A percentile compares a stretch with the other conserved stretches of the same genome.
These are phyloP conservation scores for Corymbia maculata DNA, from an alignment of 345 rosid genomes.

Conservation along the genomic window DNA sequence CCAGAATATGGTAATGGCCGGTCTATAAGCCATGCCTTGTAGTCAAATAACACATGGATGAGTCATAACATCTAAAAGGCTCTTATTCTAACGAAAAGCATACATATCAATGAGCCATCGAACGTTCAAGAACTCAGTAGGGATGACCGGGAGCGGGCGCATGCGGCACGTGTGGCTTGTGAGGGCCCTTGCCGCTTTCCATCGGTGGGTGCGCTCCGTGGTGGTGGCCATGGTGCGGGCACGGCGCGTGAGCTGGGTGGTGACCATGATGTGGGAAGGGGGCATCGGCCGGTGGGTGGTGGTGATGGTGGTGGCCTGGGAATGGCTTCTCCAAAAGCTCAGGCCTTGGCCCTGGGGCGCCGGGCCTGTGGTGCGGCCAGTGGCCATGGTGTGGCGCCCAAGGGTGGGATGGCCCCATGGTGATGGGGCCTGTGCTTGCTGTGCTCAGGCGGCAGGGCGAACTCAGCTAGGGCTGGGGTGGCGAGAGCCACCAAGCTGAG, in stretches of 20 bases:
- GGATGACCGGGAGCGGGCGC: background rate
- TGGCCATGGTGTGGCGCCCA: background rate
- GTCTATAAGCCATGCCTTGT: background rate
- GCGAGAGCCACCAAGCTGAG: conserved; percentile 9
- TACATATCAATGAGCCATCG: background rate
- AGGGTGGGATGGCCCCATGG: background rate
- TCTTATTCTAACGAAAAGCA: background rate
- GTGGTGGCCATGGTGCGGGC: background rate
- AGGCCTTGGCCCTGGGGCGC: background rate
- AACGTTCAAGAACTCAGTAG: background rate
- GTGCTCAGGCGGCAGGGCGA: background rate
- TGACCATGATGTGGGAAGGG: background rate
- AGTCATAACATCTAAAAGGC: background rate
- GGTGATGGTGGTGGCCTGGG: background rate
- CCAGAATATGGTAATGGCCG: background rate
- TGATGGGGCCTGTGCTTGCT: background rate
- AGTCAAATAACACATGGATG: background rate
- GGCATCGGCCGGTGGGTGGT: background rate
- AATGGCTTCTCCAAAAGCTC: background rate
- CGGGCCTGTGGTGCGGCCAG: background rate
- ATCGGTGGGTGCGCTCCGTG: background rate
- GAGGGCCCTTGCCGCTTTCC: background rate
- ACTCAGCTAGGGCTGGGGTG: background rate
- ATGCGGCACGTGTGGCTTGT: background rate
- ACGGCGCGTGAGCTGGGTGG: background rate